Base-by-base conservation (phyloP, 345 rosid genomes). In the Eucalyptus cladocalyx region DNA sequence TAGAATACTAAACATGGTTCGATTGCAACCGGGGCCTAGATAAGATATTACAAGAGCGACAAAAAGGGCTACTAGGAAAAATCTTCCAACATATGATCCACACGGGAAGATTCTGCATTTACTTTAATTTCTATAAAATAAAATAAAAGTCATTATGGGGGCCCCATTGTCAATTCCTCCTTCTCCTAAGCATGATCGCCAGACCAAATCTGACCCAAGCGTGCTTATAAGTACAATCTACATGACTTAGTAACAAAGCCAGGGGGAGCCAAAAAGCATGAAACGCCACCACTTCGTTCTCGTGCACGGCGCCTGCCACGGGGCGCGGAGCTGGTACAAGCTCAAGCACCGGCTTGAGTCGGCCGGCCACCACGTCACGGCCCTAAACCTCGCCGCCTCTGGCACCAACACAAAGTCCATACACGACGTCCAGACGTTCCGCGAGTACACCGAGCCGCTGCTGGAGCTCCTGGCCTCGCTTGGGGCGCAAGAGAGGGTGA, bases 291-390 rank as follows among this genome's bases (percentile, higher is more conserved):
- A 94, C 88, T 95, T 96, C 81, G 91, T 95, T 42, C 89, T 95
- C 45, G 95, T 95, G 45, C 95, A 96, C 89, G 95, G 98, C 11
- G 86, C 94, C 3, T 92, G 93, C 91, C 96, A 94, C 34, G 97
- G 97, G 16, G 95, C 93, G 3, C 95, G 97, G 98, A 49, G 92
- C 81, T 95, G 97, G 98, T 91, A 92, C 95, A 95, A 94, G 93
- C 83, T 96, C 62, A 95, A 95, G 89, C 94, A 94, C 11, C 89
- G 58, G 40, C 93, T 94, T 5, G 94, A 95, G 88, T 89, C 92
- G 5, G 90, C 89, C 0, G 95, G 97, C 58, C 95, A 94, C 90
- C 91, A 89, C 1, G 96, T 95, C 72, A 93, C 94, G 1, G 91
- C 89, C 30, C 58, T 93, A 7, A 91, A 96, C 94, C 92, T 95